Evolutionary conservation across 495 filamentous ascomycete species (phyloP), one percentile per base, ranked within the genome.

Genomic region (Xylaria nigripes): DNA sequence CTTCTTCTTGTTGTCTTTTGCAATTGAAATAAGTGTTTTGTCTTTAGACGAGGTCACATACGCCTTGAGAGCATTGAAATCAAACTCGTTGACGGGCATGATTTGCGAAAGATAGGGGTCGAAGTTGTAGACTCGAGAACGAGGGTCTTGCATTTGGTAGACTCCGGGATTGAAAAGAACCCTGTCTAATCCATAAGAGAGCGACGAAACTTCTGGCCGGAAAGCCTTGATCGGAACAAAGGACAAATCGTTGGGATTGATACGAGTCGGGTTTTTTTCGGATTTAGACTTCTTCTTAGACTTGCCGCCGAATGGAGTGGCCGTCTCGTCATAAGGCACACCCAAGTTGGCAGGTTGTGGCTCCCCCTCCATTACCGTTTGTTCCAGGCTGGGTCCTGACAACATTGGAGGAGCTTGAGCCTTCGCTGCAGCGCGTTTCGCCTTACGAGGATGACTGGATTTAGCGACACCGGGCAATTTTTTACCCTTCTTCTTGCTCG

Each of bases 131-230:
- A 96, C 88, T 10, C 83, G 78, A 32, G 94, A 90, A 48, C 88
- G 79, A 21, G 87, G 86, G 63, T 97, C 94, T 62, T 92, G 90
- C 25, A 99, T 81, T 29, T 87, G 83, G 64, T 96, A 95, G 25
- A 96, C 86, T 18, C 93, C 92, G 3, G 90, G 88, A 67, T 96
- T 98, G 76, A 98, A 98, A 4, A 98, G 72, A 32, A 93, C 93
- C 38, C 93, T 79, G 46, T 96, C 89, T 1, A 98, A 77, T 10
- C 84, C 89, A 66, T 94, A 87, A 1, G 84, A 76, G 8, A 97
- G 72, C 2, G 64, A 63, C 3, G 93, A 89, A 10, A 96, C 86
- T 13, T 77, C 73, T 12, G 81, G 70, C 29, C 77, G 78, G 10
- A 72, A 61, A 27, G 77, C 66, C 23, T 80, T 67, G 41, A 93